Base-by-base conservation (phyloP, 306 rosid genomes). In the Vigna angularis region DNA sequence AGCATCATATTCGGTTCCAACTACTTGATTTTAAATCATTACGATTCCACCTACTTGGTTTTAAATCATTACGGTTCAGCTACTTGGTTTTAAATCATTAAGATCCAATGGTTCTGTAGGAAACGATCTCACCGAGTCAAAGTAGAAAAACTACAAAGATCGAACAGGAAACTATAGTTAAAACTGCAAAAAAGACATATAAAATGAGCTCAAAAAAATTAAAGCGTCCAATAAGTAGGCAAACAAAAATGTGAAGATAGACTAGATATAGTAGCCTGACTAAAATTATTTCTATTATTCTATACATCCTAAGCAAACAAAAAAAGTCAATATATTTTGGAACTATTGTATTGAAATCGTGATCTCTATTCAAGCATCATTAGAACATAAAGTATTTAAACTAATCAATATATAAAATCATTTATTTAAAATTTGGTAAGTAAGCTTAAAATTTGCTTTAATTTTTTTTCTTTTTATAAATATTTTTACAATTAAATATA, bases 71-170 rank as follows among this genome's bases (percentile, higher is more conserved):
- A 20, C 20, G 1, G 1, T 0, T 20, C 1, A 20, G 22, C 22
- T 0, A 20, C 22, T 20, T 53, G 99, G 97, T 63, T 86, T 89
- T 18, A 91, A 86, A 62, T 93, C 98, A 88, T 77, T 84, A 57
- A 96, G 75, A 61, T 91, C 97, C 82, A 91, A 73, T 47, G 91
- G 86, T 79, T 89, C 98, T 9, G 93, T 82, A 20, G 99, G 99
- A 81, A 95, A 97, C 14, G 99, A 95, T 82, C 93, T 98, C 76
- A 91, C 84, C 0, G 99, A 95, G 83, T 95, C 99, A 1, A 95
- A 95, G 88, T 95, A 95, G 90, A 93, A 93, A 87, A 83, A 95
- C 99, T 95, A 93, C 84, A 62, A 47, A 71, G 18, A 73, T 88
- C 83, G 66, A 34, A 65, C 26, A 64, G 51, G 81, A 20, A 78